phyloP scores from a whole-genome alignment of 1,139 yeast species.

The Ashbya aceris region DNA sequence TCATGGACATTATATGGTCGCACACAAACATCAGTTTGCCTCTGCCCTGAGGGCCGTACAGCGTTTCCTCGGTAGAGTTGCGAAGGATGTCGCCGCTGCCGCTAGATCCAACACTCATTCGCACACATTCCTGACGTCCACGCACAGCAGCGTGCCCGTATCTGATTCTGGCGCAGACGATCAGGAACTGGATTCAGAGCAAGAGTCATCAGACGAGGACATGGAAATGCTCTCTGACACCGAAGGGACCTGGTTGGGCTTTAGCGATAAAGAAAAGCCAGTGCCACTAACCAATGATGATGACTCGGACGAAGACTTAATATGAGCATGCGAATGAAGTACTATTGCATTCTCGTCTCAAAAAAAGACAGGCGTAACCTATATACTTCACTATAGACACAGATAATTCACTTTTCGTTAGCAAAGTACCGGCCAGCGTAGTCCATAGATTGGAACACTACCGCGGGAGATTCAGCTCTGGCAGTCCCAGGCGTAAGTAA shows the following conservation, averaged over 20 bases:
- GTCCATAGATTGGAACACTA: too few relatives aligned
- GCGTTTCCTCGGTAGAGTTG: conserved; percentile 64
- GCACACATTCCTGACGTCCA: conserved; percentile 35
- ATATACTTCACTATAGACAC: too few relatives aligned
- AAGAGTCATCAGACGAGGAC: conserved; percentile 25
- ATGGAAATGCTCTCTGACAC: conserved; percentile 11
- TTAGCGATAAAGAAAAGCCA: conserved; percentile 18
- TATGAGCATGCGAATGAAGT: conserved; percentile 6
- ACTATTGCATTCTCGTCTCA: too few relatives aligned
- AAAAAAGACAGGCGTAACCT: too few relatives aligned
- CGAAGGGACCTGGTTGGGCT: conserved; percentile 28
- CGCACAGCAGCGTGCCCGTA: conserved; percentile 26
- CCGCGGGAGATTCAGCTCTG: too few relatives aligned
- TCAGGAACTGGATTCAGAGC: conserved; percentile 7
- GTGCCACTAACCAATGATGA: conserved; percentile 16
- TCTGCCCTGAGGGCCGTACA: conserved; percentile 63
- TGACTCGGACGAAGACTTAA: conserved; percentile 12
- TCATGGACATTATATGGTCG: conserved; percentile 70
- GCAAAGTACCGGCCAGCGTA: too few relatives aligned
- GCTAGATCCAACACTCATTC: conserved; percentile 49
- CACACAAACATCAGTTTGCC: conserved; percentile 54
- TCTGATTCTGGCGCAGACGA: conserved; percentile 20
- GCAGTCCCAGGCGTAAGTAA: too few relatives aligned
- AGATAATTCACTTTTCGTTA: too few relatives aligned
- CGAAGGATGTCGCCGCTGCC: conserved; percentile 58